Base-by-base conservation (phyloP, 495 filamentous ascomycete species). In the Trichoderma gamsii region DNA sequence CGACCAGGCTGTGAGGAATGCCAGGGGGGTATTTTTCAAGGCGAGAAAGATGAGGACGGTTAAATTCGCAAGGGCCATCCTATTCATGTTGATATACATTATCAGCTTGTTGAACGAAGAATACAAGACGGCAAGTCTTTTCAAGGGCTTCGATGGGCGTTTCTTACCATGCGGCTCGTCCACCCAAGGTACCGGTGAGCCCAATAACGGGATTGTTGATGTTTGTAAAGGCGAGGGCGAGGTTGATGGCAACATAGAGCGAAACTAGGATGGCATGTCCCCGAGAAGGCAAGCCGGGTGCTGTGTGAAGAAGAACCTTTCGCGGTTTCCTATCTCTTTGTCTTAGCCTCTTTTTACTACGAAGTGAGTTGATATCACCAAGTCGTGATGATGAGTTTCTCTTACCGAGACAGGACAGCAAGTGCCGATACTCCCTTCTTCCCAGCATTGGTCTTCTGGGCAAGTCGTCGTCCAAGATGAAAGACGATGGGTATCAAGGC, bases 21-120 rank as follows among this genome's bases (percentile, higher is more conserved):
- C 83, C 12, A 89, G 69, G 0, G 86, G 87, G 63, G 86, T 85
- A 70, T 86, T 89, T 72, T 89, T 90, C 66, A 87, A 85, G 4
- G 83, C 76, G 1, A 90, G 78, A 27, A 89, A 76, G 74, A 89
- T 88, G 8, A 89, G 76, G 18, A 87, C 76, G 1, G 86, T 85
- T 0, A 89, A 79, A 71, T 89, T 88, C 68, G 82, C 83, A 32
- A 75, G 63, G 0, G 66, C 49, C 27, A 67, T 21, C 66, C 66
- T 67, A 32, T 41, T 12, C 7, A 3, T 38, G 29, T 38, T 38
- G 4, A 0, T 38, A 6, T 9, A 5, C 13, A 16, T 35, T 2
- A 21, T 64, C 38, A 64, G 61, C 61, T 21, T 64, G 11, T 18
- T 64, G 27, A 15, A 21, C 27, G 56, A 25, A 25, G 27, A 63